Evolutionary conservation across 192 early-diverging fungal genomes (phyloP).

Genomic region (Pecoramyces ruminantium): DNA sequence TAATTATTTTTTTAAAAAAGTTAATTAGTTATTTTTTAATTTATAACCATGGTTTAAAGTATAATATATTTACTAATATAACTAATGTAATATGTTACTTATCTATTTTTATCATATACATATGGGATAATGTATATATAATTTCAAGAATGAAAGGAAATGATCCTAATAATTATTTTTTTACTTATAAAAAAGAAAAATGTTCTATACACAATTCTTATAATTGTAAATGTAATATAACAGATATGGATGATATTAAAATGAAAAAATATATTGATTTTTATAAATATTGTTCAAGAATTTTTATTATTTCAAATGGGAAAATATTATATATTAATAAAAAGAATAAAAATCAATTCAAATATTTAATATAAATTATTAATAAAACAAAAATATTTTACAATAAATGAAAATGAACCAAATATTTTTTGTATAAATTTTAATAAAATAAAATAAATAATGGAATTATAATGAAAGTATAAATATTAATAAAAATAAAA

Average conservation of each 20-base stretch:
- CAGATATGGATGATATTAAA: neutral
- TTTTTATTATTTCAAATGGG: neutral
- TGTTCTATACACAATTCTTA: neutral
- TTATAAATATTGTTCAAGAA: neutral
- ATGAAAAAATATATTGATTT: neutral
- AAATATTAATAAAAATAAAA: no score
- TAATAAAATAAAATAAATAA: no score
- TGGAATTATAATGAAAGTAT: no score
- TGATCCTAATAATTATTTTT: neutral
- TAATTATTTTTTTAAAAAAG: neutral
- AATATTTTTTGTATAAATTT: no score
- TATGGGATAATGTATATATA: neutral
- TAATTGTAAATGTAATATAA: neutral
- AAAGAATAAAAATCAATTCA: neutral
- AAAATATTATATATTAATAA: neutral
- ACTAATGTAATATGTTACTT: neutral
- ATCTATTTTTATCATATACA: neutral
- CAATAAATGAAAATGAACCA: no score
- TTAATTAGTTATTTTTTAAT: neutral
- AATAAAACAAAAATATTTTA: no score
- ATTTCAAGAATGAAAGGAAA: neutral
- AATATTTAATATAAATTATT: neutral
- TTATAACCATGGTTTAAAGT: neutral
- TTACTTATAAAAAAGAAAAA: neutral
- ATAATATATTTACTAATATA: neutral